These are phyloP conservation scores for Kazachstania martiniae DNA, from an alignment of 805 yeast species.

Conservation along the genomic window DNA sequence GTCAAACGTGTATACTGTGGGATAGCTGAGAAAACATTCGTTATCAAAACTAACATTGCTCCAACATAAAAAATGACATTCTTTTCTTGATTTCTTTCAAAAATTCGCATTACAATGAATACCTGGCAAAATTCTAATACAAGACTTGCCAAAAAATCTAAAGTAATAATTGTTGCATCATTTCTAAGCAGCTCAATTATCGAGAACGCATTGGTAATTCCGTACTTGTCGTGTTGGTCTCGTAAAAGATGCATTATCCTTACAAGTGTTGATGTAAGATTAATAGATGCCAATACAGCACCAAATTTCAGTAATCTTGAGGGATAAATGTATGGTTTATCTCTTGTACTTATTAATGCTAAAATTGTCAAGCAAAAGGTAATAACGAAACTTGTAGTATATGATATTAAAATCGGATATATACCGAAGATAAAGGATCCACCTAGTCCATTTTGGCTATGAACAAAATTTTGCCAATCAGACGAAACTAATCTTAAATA, in stretches of 20 bases:
- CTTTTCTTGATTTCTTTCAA: slow-evolving; percentile 58
- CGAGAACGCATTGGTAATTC: slow-evolving; percentile 20
- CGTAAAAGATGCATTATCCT: slow-evolving; percentile 37
- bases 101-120: slow-evolving; percentile 57
- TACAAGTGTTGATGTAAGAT: slow-evolving; percentile 40
- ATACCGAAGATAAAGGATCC: slow-evolving; percentile 46
- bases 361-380: slow-evolving; percentile 53
- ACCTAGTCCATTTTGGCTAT: slow-evolving; percentile 18
- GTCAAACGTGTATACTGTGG: slow-evolving; percentile 25
- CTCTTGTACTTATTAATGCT: slow-evolving; percentile 53
- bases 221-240: slow-evolving; percentile 34
- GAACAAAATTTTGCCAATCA: slow-evolving; percentile 41
- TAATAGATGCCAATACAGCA: slow-evolving; percentile 42
- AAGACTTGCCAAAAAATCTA: slow-evolving; percentile 49
- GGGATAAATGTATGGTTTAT: slow-evolving; percentile 41
- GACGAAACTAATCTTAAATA: slow-evolving; percentile 24
- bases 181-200: slow-evolving; percentile 31
- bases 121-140: slow-evolving; percentile 59
- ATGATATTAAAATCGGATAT: slow-evolving; percentile 50
- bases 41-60: slow-evolving; percentile 36
- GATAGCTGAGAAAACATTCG: slow-evolving; percentile 63
- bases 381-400: slow-evolving; percentile 55
- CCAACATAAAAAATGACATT: slow-evolving; percentile 53
- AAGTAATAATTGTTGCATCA: slow-evolving; percentile 37
- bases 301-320: slow-evolving; percentile 28